Evolutionary conservation across 805 yeast species (phyloP), one percentile per base, ranked within the genome.

Genomic region (Pichia exigua): DNA sequence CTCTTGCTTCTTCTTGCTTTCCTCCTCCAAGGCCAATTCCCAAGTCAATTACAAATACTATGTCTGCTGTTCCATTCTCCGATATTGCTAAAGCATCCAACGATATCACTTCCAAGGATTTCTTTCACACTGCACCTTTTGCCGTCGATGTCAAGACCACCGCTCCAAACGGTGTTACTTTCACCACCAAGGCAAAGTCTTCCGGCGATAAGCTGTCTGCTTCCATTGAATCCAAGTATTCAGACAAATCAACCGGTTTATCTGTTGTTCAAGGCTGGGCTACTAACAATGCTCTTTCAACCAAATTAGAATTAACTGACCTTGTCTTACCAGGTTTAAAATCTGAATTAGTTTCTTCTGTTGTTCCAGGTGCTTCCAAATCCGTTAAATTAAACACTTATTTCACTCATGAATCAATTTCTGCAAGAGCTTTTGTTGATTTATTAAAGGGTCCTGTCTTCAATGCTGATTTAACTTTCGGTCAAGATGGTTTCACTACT

Each of bases 211-310:
- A 95, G 62, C 82, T 94, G 62, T 82, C 91, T 57, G 95, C 96
- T 62, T 81, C 85, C 66, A 75, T 94, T 54, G 98, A 94, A 74
- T 87, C 95, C 64, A 89, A 87, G 78, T 87, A 85, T 78, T 74
- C 87, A 56, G 99, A 94, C 82, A 89, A 89, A 79, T 79, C 90
- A 57, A 77, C 94, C 57, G 97, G 97, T 59, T 77, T 94, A 66
- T 82, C 97, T 59, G 76, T 94, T 67, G 90, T 97, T 62, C 98
- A 94, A 79, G 96, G 97, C 68, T 91, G 98, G 97, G 85, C 91
- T 76, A 88, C 95, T 64, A 85, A 95, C 72, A 92, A 92, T 73
- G 79, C 85, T 59, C 77, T 94, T 68, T 85, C 82, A 78, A 87
- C 98, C 76, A 92, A 89, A 80, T 79, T 94, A 63, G 97, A 92